A percentile compares a stretch with the other conserved stretches of the same genome.
Evolutionary conservation across 1,284 basidiomycete genomes (phyloP).

Genomic region (Anthracocystis setariae): DNA sequence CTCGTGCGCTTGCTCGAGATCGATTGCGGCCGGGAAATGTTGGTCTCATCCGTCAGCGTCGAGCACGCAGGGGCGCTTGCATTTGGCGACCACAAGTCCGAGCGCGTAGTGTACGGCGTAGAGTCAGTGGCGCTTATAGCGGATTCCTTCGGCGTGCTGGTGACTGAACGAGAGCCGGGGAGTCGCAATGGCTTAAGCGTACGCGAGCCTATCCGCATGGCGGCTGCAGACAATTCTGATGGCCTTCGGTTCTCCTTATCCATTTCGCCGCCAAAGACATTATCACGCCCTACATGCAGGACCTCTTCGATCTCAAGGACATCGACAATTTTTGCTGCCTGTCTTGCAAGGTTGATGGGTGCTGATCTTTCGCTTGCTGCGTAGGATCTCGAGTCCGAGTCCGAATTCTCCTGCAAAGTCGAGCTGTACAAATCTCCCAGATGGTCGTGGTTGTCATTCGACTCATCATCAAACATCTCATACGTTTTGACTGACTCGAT

Average conservation of each 20-base stretch:
- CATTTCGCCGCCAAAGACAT: background rate
- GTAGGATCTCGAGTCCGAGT: background rate
- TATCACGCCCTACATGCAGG: background rate
- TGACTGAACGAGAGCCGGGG: background rate
- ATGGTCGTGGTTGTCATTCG: background rate
- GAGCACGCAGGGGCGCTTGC: conserved; percentile 18
- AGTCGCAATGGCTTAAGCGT: conserved; percentile 12
- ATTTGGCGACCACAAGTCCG: conserved; percentile 25
- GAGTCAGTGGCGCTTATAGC: conserved; percentile 17
- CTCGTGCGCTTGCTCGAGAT: background rate
- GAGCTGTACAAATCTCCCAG: background rate
- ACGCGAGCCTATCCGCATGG: background rate
- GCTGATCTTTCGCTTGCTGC: background rate
- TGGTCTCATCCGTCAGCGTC: conserved; percentile 18
- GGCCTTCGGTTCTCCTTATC: too few relatives aligned
- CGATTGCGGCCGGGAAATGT: background rate
- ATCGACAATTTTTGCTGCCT: background rate
- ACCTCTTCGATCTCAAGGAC: background rate
- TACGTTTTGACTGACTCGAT: background rate
- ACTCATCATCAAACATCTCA: background rate
- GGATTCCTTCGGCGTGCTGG: conserved; percentile 3
- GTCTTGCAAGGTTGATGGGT: background rate
- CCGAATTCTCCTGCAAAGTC: background rate
- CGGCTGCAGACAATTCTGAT: too few relatives aligned
- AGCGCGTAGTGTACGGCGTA: conserved; percentile 8